Evolutionary conservation across 2,329 filamentous ascomycete species (phyloP).

Genomic region (Coniella lustricola): DNA sequence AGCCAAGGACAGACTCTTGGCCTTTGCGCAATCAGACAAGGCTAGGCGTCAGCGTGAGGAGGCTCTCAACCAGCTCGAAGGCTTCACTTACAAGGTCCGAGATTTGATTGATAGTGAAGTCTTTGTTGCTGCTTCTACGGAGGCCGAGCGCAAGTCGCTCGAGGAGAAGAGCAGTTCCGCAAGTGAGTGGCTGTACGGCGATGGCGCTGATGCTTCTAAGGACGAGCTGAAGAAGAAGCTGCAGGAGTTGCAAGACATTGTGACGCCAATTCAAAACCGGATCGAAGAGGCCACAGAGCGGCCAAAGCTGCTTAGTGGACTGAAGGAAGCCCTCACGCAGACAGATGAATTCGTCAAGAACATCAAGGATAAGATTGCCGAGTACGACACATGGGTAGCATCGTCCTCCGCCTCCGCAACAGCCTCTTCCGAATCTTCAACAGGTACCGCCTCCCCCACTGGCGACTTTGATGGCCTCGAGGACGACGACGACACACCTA

Average conservation of each 20-base stretch:
- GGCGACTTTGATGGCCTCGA: conserved; percentile 67
- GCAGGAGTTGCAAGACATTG: conserved; percentile 69
- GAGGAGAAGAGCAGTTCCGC: conserved; percentile 60
- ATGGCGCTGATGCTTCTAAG: conserved; percentile 68
- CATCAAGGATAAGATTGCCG: conserved; percentile 62
- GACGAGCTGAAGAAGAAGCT: conserved; percentile 70
- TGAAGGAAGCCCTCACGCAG: conserved; percentile 66
- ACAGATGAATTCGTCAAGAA: conserved; percentile 63
- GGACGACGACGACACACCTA: conserved; percentile 48
- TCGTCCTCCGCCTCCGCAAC: conserved; percentile 47
- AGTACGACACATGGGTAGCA: conserved; percentile 60
- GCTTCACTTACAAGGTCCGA: conserved; percentile 80
- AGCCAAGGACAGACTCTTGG: conserved; percentile 64
- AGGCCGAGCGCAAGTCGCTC: conserved; percentile 59
- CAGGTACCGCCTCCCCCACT: conserved; percentile 39
- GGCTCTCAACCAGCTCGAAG: conserved; percentile 85
- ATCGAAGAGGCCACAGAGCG: conserved; percentile 65
- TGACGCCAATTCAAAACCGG: conserved; percentile 68
- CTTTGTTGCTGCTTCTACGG: conserved; percentile 66
- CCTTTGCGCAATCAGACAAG: conserved; percentile 81
- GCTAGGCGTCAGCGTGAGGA: conserved; percentile 74
- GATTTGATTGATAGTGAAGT: conserved; percentile 72
- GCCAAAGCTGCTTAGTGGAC: conserved; percentile 58
- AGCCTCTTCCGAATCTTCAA: conserved; percentile 31
- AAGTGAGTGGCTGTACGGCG: conserved; percentile 87